These are phyloP conservation scores for Meredithiella fracta DNA, from an alignment of 2,329 filamentous ascomycete species.

Conservation along the genomic window DNA sequence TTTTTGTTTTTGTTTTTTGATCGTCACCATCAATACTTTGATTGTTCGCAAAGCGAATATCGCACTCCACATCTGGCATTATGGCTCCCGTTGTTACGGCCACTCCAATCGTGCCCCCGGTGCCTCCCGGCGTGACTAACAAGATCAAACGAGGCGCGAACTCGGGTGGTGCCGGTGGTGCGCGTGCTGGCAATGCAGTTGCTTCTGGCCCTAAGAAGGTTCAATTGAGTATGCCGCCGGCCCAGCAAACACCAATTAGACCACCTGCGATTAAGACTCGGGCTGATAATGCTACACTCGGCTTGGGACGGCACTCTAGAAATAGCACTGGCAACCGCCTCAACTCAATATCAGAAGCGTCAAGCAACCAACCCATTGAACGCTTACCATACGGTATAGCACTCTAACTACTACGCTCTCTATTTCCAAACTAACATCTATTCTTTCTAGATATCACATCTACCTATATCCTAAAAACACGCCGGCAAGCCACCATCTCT, in stretches of 20 bases:
- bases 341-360: constrained; percentile 32
- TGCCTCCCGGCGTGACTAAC: constrained; percentile 15
- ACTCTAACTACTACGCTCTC: neutral
- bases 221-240: constrained; percentile 27
- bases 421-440: constrained; percentile 14
- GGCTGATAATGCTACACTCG: constrained; percentile 31
- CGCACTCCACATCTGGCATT: constrained; percentile 9
- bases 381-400: constrained; percentile 36
- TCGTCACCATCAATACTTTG: neutral
- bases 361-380: constrained; percentile 24
- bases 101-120: constrained; percentile 26
- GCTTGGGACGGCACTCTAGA: constrained; percentile 30
- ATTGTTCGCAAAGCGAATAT: neutral
- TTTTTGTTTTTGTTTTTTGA: neutral
- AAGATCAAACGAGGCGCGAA: constrained; percentile 53
- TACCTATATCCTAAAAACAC: constrained; percentile 68
- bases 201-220: constrained; percentile 40
- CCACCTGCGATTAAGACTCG: constrained; percentile 13
- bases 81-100: constrained; percentile 42
- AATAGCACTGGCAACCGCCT: constrained; percentile 29
- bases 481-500: constrained; percentile 62
- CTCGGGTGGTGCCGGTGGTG: constrained; percentile 49
- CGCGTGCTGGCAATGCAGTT: constrained; percentile 43
- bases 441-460: constrained; percentile 48
- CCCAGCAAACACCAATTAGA: constrained; percentile 14